A percentile compares a stretch with the other conserved stretches of the same genome.
Evolutionary conservation across 495 filamentous ascomycete species (phyloP).

Genomic region (Cercophora newfieldiana): DNA sequence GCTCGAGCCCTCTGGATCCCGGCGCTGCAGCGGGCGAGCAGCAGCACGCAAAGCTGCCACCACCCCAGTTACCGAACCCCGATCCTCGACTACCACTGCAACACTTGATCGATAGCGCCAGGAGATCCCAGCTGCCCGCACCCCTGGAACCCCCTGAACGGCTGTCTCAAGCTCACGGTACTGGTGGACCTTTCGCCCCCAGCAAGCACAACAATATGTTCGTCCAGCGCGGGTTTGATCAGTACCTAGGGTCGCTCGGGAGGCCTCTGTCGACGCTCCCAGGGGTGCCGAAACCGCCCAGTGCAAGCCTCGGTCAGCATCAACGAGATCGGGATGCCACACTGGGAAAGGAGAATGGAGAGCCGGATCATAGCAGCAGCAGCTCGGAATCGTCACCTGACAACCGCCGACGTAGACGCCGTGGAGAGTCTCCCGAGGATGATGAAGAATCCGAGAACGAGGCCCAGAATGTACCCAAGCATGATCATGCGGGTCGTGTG

Average conservation of each 20-base stretch:
- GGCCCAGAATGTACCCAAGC: no score
- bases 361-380: neutral
- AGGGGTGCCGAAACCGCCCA: neutral
- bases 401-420: neutral
- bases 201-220: no score
- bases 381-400: neutral
- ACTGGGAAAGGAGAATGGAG: neutral
- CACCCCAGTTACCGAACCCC: no score
- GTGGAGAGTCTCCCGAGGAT: neutral
- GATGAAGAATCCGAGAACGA: neutral
- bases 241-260: slow-evolving; percentile 22
- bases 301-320: neutral
- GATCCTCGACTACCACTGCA: neutral
- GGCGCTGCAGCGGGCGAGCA: neutral
- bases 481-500: no score
- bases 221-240: no score
- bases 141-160: neutral
- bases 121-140: neutral
- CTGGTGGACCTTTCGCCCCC: neutral
- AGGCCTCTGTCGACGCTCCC: neutral
- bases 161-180: neutral
- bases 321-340: neutral
- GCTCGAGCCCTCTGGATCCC: slow-evolving; percentile 16
- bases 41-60: no score
- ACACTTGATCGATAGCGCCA: neutral